Base-by-base conservation (phyloP, 164 flowering plant genomes). In the Chloranthus sessilifolius region DNA sequence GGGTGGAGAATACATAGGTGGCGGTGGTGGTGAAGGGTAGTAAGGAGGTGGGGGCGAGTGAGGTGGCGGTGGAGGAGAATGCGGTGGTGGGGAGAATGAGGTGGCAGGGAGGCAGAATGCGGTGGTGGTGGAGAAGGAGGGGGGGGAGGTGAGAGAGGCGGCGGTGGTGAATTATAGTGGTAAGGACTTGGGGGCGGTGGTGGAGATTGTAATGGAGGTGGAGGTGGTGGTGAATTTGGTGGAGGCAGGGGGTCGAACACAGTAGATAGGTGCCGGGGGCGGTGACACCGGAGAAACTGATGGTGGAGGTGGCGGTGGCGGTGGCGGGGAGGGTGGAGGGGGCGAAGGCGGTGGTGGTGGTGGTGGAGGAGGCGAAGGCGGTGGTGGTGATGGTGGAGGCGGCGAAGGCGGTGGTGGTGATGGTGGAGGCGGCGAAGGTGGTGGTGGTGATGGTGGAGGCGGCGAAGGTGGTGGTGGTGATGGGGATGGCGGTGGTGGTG, bases 391-490 rank as follows among this genome's bases (percentile, higher is more conserved):
- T 0, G 79, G 33, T 1, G 69, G 48, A 0, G 57, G 53, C 0
- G 75, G 66, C 0, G 72, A 58, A 0, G 77, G 68, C 1, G 81
- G 55, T 3, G 78, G 57, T 0, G 74, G 53, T 0, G 56, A 59
- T 0, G 68, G 50, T 1, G 60, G 48, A 0, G 67, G 56, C 0
- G 70, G 47, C 2, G 81, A 60, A 0, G 70, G 52, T 0, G 74
- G 67, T 0, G 70, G 59, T 1, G 69, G 57, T 1, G 82, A 68
- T 0, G 79, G 61, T 4, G 78, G 65, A 0, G 72, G 55, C 0
- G 63, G 30, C 1, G 76, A 57, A 2, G 85, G 70, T 2, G 83
- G 71, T 0, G 83, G 72, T 0, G 82, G 65, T 0, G 73, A 25
- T 0, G 67, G 66, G 0, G 67, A 29, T 1, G 65, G 55, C 1